Evolutionary conservation across 1,284 basidiomycete genomes (phyloP).

Genomic region (Ganoderma lucidum): DNA sequence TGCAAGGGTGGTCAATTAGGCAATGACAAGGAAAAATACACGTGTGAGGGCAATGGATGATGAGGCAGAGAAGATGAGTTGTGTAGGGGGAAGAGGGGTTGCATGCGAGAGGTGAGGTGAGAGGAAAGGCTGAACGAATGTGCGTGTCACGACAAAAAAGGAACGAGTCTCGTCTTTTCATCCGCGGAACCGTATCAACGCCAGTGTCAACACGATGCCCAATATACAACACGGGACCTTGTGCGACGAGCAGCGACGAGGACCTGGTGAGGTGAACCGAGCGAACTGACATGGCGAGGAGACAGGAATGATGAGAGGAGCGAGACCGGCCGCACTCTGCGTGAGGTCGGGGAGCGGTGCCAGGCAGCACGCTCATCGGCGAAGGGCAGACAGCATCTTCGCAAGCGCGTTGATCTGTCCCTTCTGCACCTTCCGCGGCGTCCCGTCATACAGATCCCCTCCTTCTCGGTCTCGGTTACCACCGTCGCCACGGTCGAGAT

Average conservation of each 20-base stretch:
- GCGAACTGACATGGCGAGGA: conserved; percentile 10
- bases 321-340: conserved; percentile 18
- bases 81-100: conserved; percentile 11
- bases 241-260: conserved; percentile 24
- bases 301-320: conserved; percentile 1
- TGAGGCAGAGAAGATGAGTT: conserved; percentile 9
- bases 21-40: conserved; percentile 20
- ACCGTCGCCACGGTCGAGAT: conserved; percentile 52
- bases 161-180: conserved; percentile 26
- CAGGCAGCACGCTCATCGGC: conserved; percentile 53
- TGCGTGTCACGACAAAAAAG: conserved; percentile 32
- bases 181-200: conserved; percentile 24
- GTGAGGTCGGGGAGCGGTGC: conserved; percentile 16
- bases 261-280: conserved; percentile 9
- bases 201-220: conserved; percentile 28
- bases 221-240: conserved; percentile 19
- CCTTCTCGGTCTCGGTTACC: conserved; percentile 49
- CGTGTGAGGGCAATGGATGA: conserved; percentile 19
- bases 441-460: conserved; percentile 33
- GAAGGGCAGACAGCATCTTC: conserved; percentile 83
- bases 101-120: conserved; percentile 13
- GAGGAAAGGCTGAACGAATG: conserved; percentile 24
- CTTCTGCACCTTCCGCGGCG: conserved; percentile 82
- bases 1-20: conserved; percentile 21
- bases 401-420: conserved; percentile 84